Conservation (phyloP, 225 moss, liverwort and hornwort species). For the Straminergon stramineum region DNA sequence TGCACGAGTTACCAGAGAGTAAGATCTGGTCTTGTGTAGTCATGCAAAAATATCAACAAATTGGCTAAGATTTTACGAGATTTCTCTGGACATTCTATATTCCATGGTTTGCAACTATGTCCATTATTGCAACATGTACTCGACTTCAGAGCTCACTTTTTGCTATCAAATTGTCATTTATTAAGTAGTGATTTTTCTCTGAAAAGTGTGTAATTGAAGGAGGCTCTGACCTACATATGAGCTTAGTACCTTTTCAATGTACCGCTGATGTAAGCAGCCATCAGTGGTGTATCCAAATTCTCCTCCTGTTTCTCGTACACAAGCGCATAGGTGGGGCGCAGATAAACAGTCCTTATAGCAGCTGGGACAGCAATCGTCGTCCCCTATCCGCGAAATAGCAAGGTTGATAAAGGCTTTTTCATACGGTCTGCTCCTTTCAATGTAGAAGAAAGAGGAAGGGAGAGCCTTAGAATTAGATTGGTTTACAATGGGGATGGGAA, state of each 20-base stretch:
- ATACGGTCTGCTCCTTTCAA: slow-evolving; percentile 54
- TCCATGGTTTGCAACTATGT: background rate
- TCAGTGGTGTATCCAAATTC: slow-evolving; percentile 67
- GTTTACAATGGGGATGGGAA: slow-evolving; percentile 70
- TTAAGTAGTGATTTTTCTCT: background rate
- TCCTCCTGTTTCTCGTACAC: slow-evolving; percentile 79
- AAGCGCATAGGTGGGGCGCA: slow-evolving; percentile 53
- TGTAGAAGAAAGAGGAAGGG: slow-evolving; percentile 69
- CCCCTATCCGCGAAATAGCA: slow-evolving; percentile 72
- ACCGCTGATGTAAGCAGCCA: slow-evolving; percentile 41
- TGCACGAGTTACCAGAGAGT: slow-evolving; percentile 5
- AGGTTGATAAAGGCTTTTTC: slow-evolving; percentile 67
- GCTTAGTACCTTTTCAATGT: slow-evolving; percentile 30
- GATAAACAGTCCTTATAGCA: slow-evolving; percentile 64
- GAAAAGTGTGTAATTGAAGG: background rate
- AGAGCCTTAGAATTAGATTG: slow-evolving; percentile 63
- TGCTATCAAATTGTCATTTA: background rate
- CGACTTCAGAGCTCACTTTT: background rate
- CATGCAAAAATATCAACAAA: background rate
- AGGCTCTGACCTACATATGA: background rate
- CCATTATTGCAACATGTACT: background rate
- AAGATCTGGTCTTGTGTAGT: background rate
- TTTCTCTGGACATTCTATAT: background rate
- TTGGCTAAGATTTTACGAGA: background rate
- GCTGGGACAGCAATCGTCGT: slow-evolving; percentile 66